Percentiles rank a stretch among this genome's conserved stretches.
Evolutionary conservation across 2,329 filamentous ascomycete species (phyloP).

Genomic region (Fusarium sp.): DNA sequence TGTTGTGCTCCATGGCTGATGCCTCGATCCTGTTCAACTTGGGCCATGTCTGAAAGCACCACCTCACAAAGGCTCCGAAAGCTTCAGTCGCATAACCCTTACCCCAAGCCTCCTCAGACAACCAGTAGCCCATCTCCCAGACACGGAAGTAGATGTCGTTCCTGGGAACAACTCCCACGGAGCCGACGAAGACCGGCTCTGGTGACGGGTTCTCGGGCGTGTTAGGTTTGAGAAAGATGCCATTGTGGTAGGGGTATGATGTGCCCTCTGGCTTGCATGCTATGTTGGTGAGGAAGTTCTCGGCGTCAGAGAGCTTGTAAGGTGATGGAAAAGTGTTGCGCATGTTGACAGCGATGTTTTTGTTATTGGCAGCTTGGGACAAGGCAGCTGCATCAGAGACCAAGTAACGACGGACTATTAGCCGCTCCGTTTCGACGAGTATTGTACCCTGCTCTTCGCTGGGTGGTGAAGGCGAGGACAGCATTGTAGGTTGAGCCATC

Average conservation of each 20-base stretch:
- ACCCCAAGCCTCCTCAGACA: constrained; percentile 60
- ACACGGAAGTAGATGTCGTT: constrained; percentile 58
- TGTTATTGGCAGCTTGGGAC: constrained; percentile 55
- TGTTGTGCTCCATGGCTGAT: constrained; percentile 54
- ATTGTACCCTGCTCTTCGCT: constrained; percentile 49
- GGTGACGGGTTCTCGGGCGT: constrained; percentile 46
- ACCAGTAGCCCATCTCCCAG: constrained; percentile 65
- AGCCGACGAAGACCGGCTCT: constrained; percentile 54
- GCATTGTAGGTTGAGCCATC: constrained; percentile 33
- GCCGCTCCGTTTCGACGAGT: constrained; percentile 51
- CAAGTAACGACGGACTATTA: constrained; percentile 58
- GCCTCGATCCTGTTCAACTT: constrained; percentile 60
- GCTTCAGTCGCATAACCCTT: constrained; percentile 61
- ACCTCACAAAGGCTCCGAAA: constrained; percentile 55
- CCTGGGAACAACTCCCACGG: constrained; percentile 56
- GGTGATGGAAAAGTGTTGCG: constrained; percentile 61
- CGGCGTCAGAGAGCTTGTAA: constrained; percentile 58
- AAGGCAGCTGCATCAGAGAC: constrained; percentile 56
- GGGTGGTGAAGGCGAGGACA: constrained; percentile 45
- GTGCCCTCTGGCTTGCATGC: constrained; percentile 34
- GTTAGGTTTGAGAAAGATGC: constrained; percentile 53
- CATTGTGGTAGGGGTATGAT: constrained; percentile 51
- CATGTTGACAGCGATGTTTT: constrained; percentile 56
- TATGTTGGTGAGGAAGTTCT: constrained; percentile 53
- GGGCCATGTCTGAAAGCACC: constrained; percentile 60